These are phyloP conservation scores for Ailanthus altissimus DNA, from an alignment of 345 rosid genomes.

Conservation along the genomic window DNA sequence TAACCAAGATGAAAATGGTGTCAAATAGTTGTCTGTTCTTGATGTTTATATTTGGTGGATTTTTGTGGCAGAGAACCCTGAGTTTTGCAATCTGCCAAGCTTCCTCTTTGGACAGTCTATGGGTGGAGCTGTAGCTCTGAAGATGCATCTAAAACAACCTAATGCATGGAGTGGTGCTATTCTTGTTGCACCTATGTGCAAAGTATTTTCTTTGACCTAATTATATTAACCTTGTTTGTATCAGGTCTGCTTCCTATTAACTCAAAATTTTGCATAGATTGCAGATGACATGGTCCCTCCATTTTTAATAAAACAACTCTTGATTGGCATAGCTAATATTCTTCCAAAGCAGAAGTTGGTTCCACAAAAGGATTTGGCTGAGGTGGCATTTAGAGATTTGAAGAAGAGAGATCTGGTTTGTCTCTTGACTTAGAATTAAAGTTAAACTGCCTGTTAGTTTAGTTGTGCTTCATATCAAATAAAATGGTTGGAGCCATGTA, in stretches of 20 bases:
- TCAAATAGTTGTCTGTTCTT: constrained; percentile 14
- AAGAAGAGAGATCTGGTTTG: constrained; percentile 65
- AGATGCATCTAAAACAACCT: constrained; percentile 85
- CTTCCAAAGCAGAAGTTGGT: constrained; percentile 84
- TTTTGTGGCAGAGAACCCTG: constrained; percentile 58
- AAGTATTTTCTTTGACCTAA: constrained; percentile 50
- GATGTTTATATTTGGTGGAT: constrained; percentile 17
- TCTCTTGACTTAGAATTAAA: constrained; percentile 13
- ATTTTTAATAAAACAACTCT: constrained; percentile 47
- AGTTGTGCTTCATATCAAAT: background rate
- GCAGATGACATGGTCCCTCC: constrained; percentile 90
- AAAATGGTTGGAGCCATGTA: background rate
- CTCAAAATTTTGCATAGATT: constrained; percentile 48
- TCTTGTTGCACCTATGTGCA: constrained; percentile 97
- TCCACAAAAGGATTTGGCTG: constrained; percentile 87
- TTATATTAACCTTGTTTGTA: constrained; percentile 16
- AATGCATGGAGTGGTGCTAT: constrained; percentile 83
- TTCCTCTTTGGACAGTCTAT: constrained; percentile 90
- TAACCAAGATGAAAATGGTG: background rate
- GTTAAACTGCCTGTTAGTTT: background rate
- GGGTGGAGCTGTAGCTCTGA: constrained; percentile 97
- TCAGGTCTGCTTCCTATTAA: constrained; percentile 9
- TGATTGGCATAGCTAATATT: constrained; percentile 69
- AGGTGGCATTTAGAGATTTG: constrained; percentile 65
- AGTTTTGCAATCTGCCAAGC: constrained; percentile 57